phyloP scores from a whole-genome alignment of 1,284 basidiomycete species.

The Microbotryum scabiosae region DNA sequence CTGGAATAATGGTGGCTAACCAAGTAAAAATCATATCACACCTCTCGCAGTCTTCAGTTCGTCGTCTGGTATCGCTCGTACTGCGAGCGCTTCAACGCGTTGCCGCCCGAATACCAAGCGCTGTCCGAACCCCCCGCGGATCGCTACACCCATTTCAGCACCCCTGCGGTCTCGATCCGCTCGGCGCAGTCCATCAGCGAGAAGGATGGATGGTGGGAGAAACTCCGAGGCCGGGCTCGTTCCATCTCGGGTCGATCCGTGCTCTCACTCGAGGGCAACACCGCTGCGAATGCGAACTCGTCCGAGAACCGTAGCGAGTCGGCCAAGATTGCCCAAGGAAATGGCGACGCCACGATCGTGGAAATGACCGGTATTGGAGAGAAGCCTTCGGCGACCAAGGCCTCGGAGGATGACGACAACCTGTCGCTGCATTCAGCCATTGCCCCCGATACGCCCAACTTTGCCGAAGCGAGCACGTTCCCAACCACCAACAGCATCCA shows the following conservation, averaged over 20 bases:
- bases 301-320: neutral
- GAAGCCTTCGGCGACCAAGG: neutral
- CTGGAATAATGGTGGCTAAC: neutral
- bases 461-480: constrained; percentile 1
- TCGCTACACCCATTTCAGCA: constrained; percentile 4
- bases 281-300: neutral
- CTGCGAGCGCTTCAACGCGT: constrained; percentile 5
- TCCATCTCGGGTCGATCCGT: neutral
- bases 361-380: neutral
- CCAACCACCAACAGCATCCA: neutral
- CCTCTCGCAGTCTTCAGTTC: constrained; percentile 7
- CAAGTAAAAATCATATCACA: too few relatives aligned
- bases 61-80: constrained; percentile 15
- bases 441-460: neutral
- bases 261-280: neutral
- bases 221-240: neutral
- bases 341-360: neutral
- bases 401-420: neutral
- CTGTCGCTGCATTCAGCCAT: neutral
- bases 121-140: constrained; percentile 8
- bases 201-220: constrained; percentile 10
- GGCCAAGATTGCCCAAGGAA: neutral
- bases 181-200: constrained; percentile 4
- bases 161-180: constrained; percentile 12
- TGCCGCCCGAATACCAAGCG: constrained; percentile 12